Base-by-base conservation (phyloP, 139 green algal genomes). In the Chara braunii region DNA sequence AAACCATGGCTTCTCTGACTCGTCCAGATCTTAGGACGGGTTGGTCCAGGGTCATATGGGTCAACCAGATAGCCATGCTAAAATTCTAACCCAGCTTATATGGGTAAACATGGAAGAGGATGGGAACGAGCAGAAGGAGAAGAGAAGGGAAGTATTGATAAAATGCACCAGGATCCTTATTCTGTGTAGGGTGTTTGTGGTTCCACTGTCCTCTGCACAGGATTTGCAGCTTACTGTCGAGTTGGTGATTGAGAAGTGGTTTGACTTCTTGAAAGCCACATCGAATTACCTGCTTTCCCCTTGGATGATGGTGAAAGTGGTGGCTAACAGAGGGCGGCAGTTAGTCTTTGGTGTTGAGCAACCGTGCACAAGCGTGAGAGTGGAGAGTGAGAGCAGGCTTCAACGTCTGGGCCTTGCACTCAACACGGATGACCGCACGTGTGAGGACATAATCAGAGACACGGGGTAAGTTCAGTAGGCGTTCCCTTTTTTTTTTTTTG, bases 191-290 rank as follows among this genome's bases (percentile, higher is more conserved):
- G n/a, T n/a, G n/a, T n/a, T n/a, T n/a, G n/a, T n/a, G n/a, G n/a
- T n/a, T n/a, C n/a, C n/a, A n/a, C n/a, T n/a, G n/a, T n/a, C n/a
- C n/a, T n/a, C n/a, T n/a, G n/a, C n/a, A 56, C 33, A 76, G 68
- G 68, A 76, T 23, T 40, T 74, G 3, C 60, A 76, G n/a, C 24
- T 76, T 3, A 24, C 42, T 12, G 34, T 74, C 45, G 68, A 76
- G 43, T 60, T 74, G 22, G 37, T 31, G 26, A 76, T 76, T 37
- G 68, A 76, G 34, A 45, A 45, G 50, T 26, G 43, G 40, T 76
- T 76, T 24, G 68, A 76, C 0, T 31, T 14, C 3, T n/a, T 76
- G 7, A 24, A 44, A 1, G n/a, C 28, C 11, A 43, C 55, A 14
- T 3, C 64, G 0, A 34, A 66, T 35, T 66, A 36, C 18, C 22